A percentile compares a stretch with the other conserved stretches of the same genome.
Conservation (phyloP, 768 basidiomycete species). For the Mycena filopes region DNA sequence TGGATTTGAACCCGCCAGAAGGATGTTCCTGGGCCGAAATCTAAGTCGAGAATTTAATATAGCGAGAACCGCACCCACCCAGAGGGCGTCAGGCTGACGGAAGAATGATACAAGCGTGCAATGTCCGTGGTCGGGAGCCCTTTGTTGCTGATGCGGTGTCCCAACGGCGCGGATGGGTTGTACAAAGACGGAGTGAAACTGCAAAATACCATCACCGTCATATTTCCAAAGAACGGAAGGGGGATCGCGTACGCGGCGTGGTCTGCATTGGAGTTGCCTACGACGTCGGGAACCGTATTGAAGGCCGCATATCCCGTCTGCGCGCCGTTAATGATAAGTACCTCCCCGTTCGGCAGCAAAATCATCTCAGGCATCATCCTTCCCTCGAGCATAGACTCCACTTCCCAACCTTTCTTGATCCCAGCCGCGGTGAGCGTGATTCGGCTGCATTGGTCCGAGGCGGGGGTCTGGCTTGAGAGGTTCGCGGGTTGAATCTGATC, state of each 20-base stretch:
- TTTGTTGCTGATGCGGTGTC: constrained; percentile 49
- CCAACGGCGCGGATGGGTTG: constrained; percentile 47
- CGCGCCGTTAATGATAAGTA: constrained; percentile 65
- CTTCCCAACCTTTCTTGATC: constrained; percentile 51
- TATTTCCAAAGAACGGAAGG: constrained; percentile 32
- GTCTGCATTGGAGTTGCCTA: constrained; percentile 58
- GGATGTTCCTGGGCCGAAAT: constrained; percentile 3
- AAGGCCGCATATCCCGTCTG: constrained; percentile 41
- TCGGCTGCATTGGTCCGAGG: constrained; percentile 47
- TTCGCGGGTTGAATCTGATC: constrained; percentile 50
- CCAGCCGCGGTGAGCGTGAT: constrained; percentile 66
- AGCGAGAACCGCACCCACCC: not conserved
- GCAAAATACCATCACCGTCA: not conserved
- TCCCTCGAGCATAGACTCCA: constrained; percentile 60
- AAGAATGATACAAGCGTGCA: constrained; percentile 16
- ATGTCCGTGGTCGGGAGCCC: constrained; percentile 33
- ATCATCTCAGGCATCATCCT: constrained; percentile 70
- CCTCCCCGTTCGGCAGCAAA: constrained; percentile 61
- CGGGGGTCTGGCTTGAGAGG: constrained; percentile 63
- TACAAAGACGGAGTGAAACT: constrained; percentile 51
- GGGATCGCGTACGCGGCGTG: constrained; percentile 57
- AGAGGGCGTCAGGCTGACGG: constrained; percentile 4
- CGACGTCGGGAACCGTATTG: constrained; percentile 39
- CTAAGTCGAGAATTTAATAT: not conserved
- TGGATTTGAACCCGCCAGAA: constrained; percentile 30